Evolutionary conservation across 352 stramenopile genomes (phyloP), one percentile per base, ranked within the genome.

Genomic region (Phytophthora megakarya): DNA sequence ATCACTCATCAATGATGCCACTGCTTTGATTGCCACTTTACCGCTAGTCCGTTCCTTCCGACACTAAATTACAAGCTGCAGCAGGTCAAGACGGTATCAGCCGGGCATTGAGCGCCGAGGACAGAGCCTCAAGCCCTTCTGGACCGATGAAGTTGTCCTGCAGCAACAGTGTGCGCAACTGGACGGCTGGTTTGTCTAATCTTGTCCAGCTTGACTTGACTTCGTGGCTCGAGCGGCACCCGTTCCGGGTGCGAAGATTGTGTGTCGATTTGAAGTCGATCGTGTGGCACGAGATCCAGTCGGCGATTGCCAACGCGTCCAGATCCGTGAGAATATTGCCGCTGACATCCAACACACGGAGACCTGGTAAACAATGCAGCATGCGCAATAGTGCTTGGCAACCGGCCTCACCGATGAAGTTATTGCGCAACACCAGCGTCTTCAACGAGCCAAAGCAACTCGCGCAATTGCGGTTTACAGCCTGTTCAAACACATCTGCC

Each of bases 321-420:
- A 73, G 47, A 59, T 88, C 78, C 0, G 78, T 88, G 37, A 90
- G 54, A 42, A 90, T 88, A 39, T 90, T 90, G 40, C 73, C 61
- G 18, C 67, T 70, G 45, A 90, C 55, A 16, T 76, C 70, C 28
- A 90, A 57, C 15, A 56, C 50, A 5, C 52, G 61, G 1, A 88
- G 68, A 11, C 23, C 26, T 18, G 53, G 69, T 46, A 71, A 44
- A 40, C 50, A 51, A 5, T 26, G 59, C 26, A 89, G 45, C 25
- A 65, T 56, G 6, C 54, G 40, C 19, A 78, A 58, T 11, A 90
- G 51, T 19, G 73, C 70, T 13, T 67, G 55, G 16, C 67, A 68
- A 8, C 78, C 77, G 12, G 70, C 78, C 35, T 84, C 76, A 1
- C 81, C 81, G 9, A 85, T 74, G 55, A 88, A 90, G 47, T 90